Evolutionary conservation across 352 stramenopile genomes (phyloP).

Genomic region (Phytophthora capsici): DNA sequence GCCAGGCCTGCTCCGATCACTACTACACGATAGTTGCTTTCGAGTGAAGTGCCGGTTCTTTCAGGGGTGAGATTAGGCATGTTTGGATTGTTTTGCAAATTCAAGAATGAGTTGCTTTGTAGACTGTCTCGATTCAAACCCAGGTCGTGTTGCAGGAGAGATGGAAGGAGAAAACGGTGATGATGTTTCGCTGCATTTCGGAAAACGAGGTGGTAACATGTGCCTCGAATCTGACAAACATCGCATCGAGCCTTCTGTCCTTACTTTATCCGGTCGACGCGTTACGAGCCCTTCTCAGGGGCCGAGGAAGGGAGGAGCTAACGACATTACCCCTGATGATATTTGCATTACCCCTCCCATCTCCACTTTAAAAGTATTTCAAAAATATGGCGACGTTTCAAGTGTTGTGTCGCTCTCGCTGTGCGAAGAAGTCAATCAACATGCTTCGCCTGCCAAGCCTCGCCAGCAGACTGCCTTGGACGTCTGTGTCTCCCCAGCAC

Average conservation of each 20-base stretch:
- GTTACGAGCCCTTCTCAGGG: no score
- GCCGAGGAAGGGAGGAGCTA: no score
- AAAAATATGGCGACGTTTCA: no score
- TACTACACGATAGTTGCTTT: constrained; percentile 43
- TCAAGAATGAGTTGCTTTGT: constrained; percentile 25
- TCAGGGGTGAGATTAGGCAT: constrained; percentile 28
- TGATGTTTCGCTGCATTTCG: constrained; percentile 27
- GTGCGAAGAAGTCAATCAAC: no score
- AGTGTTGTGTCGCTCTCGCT: no score
- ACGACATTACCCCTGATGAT: no score
- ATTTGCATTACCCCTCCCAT: no score
- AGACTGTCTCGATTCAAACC: constrained; percentile 2
- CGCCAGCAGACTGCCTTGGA: no score
- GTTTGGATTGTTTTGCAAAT: constrained; percentile 23
- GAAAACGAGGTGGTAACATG: constrained; percentile 14
- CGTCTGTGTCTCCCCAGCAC: no score
- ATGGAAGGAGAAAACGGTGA: constrained; percentile 6
- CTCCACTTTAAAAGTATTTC: no score
- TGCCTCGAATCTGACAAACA: not conserved
- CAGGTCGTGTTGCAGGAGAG: not conserved
- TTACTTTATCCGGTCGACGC: no score
- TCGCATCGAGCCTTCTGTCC: not conserved
- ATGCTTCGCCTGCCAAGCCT: no score
- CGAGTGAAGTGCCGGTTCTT: constrained; percentile 14
- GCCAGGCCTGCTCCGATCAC: constrained; percentile 61